Percentiles rank a stretch among this genome's conserved stretches.
Evolutionary conservation across 176 grass and related monocot genomes (phyloP).

Genomic region (Zizania latifolia): DNA sequence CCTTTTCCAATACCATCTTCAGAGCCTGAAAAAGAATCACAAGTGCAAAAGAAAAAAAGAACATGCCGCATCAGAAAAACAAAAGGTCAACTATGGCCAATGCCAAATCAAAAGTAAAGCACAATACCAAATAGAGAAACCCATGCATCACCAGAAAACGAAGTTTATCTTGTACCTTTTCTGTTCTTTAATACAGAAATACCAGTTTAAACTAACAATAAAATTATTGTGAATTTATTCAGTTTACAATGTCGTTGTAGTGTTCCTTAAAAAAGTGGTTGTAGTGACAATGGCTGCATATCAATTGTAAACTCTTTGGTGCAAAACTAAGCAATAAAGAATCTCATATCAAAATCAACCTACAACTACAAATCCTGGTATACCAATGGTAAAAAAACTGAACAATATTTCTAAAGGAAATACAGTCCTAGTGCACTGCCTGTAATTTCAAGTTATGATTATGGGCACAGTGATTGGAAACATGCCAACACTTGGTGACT

Average conservation of each 20-base stretch:
- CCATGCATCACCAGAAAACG: conserved; percentile 13
- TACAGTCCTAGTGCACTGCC: neutral
- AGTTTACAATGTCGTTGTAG: neutral
- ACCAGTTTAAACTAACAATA: neutral
- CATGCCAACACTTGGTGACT: neutral
- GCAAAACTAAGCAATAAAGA: neutral
- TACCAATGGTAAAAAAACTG: neutral
- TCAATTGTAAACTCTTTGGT: neutral
- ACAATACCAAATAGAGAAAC: conserved; percentile 10
- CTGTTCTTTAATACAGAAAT: neutral
- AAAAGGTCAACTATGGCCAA: neutral
- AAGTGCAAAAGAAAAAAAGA: conserved; percentile 1
- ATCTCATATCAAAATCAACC: conserved; percentile 9
- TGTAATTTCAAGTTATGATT: conserved; percentile 16
- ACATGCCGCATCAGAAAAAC: neutral
- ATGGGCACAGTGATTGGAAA: conserved; percentile 2
- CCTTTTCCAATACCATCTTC: conserved; percentile 96
- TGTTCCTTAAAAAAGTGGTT: too few relatives aligned
- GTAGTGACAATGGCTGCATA: neutral
- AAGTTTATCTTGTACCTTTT: neutral
- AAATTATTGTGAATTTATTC: neutral
- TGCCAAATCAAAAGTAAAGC: conserved; percentile 5
- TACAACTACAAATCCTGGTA: neutral
- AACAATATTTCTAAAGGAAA: conserved; percentile 10
- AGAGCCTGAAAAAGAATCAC: conserved; percentile 56